Base-by-base conservation (phyloP, 306 rosid species). In the Cucurbita argyrosperma region DNA sequence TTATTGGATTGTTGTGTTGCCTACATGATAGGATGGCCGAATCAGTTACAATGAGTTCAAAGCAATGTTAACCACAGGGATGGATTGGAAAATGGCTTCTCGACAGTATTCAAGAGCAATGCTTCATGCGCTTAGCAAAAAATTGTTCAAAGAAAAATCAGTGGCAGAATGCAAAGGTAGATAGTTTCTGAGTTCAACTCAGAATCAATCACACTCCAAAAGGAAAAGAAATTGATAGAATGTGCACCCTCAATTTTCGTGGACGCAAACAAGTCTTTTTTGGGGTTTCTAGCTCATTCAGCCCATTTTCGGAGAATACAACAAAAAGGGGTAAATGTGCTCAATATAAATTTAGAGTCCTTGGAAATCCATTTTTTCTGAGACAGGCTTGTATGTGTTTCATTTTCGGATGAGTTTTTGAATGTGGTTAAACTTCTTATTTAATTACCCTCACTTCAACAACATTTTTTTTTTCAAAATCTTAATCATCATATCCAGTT, bases 11-110 rank as follows among this genome's bases (percentile, higher is more conserved):
- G 2, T 3, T 63, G 6, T 6, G 13, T 64, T 45, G 9, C 4
- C 4, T 66, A 10, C 4, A 3, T 66, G n/a, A 52, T 71, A 92
- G 98, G 98, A 92, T 15, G 98, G 98, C 8, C 83, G 90, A 74
- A 87, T 92, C 78, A 83, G 96, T 82, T 92, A 78, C 69, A 87
- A 85, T 51, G 98, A 90, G 81, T 92, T 92, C 76, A 88, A 83
- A 79, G 91, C 91, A 46, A 92, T 92, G 98, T 88, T 88, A 96
- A 90, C 85, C 82, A 79, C 90, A 42, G 96, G 98, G 42, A 86
- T 80, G 79, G 92, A 90, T 67, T 92, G 96, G 96, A 92, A 92
- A 84, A 90, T 92, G 98, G 80, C 96, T 15, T 92, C 98, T 50
- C 92, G 98, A 8, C 96, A 90, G 57, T 90, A 90, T 75, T 92